phyloP scores from a whole-genome alignment of 352 stramenopile species.

The Thraustochytrium striatum region DNA sequence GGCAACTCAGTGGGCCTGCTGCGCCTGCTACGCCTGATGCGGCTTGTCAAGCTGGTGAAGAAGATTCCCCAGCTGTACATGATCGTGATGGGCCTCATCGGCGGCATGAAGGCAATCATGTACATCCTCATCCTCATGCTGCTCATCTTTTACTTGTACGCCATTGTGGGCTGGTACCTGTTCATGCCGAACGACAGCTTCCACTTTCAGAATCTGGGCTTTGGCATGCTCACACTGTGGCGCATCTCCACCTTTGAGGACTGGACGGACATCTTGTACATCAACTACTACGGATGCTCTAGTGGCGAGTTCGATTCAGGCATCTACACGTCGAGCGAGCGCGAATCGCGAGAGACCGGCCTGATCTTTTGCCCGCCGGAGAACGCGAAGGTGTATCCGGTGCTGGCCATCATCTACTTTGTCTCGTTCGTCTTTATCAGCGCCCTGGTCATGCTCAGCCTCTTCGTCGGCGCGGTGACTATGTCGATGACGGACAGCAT shows the following conservation, averaged over 20 bases:
- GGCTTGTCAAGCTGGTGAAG: slow-evolving; percentile 77
- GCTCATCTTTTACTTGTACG: slow-evolving; percentile 71
- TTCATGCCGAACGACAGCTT: slow-evolving; percentile 78
- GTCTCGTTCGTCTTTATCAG: slow-evolving; percentile 78
- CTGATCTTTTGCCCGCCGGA: neutral
- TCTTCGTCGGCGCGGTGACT: slow-evolving; percentile 80
- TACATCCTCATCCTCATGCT: slow-evolving; percentile 79
- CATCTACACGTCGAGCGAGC: neutral
- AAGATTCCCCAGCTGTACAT: slow-evolving; percentile 76
- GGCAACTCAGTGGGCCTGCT: slow-evolving; percentile 69
- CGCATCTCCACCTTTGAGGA: slow-evolving; percentile 76
- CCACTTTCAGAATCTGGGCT: slow-evolving; percentile 69
- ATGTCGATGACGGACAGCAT: slow-evolving; percentile 82
- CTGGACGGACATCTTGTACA: slow-evolving; percentile 81
- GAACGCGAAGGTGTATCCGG: neutral
- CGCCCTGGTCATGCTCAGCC: slow-evolving; percentile 77
- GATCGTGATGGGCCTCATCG: slow-evolving; percentile 80
- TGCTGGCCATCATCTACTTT: slow-evolving; percentile 61
- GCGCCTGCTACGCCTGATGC: slow-evolving; percentile 69
- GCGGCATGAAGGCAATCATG: slow-evolving; percentile 72
- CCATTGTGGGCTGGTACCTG: slow-evolving; percentile 78
- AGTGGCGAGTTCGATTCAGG: slow-evolving; percentile 55
- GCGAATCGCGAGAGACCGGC: neutral
- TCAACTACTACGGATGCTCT: slow-evolving; percentile 78
- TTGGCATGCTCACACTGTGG: slow-evolving; percentile 79